Base-by-base conservation (phyloP, 2,329 filamentous ascomycete genomes). In the Chaetothyriales sp. region DNA sequence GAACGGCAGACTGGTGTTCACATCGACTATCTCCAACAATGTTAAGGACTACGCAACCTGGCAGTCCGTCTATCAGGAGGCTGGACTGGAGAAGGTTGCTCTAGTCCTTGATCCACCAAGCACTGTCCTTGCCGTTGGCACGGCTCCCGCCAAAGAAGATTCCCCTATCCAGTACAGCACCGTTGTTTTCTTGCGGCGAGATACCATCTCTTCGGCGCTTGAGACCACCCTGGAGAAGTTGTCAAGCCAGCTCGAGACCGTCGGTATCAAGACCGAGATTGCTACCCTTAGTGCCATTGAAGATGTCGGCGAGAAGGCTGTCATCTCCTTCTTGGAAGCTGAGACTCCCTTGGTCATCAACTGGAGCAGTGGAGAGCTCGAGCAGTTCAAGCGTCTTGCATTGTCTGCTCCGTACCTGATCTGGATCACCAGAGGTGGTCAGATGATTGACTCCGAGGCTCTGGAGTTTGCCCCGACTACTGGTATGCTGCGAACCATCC, bases 251-350 rank as follows among this genome's bases (percentile, higher is more conserved):
- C 44, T 28, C 43, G 28, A 45, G 48, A 28, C 37, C 13, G 48
- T 45, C 8, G 48, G 43, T 50, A 28, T 50, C 29, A 9, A 13
- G 29, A 33, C 29, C 43, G 25, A 66, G 33, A 59, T 66, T 1
- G 53, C 66, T 48, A 64, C 65, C 4, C 58, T 58, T 44, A 62
- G 20, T 9, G 43, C 18, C 4, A 22, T 22, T 19, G 44, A 29
- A 13, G 45, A 28, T 28, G 33, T 52, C 29, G 50, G 40, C 13
- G 56, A 53, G 22, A 56, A 61, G 44, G 58, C 62, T 18, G 59
- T 66, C 46, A 57, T 67, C 47, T 56, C 64, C 18, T 58, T 66
- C 8, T 52, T 58, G 33, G 65, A 67, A 37, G 51, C 63, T 33
- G 62, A 63, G 48, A 49, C 51, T 9, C 63, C 65, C 1, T 56